phyloP scores from a whole-genome alignment of 176 grass and related monocot species.

The Musa beccarii region DNA sequence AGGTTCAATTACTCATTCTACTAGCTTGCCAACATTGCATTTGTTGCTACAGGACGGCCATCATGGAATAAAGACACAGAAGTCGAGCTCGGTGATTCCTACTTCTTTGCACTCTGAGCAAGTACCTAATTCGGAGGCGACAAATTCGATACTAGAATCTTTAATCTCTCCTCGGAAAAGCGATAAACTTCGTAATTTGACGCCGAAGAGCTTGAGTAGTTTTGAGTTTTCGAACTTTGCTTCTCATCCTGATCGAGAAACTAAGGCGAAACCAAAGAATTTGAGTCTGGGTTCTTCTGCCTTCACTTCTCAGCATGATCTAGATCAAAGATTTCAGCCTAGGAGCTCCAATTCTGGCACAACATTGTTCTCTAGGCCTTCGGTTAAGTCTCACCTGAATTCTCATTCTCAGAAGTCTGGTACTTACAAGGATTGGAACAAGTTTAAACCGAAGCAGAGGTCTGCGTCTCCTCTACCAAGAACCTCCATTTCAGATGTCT shows the following conservation, averaged over 20 bases:
- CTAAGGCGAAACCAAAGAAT: not conserved
- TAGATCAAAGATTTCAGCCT: not conserved
- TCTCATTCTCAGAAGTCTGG: not conserved
- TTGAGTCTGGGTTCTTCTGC: not conserved
- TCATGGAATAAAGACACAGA: not conserved
- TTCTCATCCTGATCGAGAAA: not conserved
- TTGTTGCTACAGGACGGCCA: not conserved
- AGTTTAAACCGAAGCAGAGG: not conserved
- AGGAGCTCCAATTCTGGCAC: not conserved
- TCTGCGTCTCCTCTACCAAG: slow-evolving; percentile 21
- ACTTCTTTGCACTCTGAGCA: not conserved
- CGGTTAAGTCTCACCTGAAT: not conserved
- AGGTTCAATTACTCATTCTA: not conserved
- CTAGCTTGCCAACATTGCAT: not conserved
- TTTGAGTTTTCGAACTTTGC: not conserved
- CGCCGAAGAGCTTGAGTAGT: not conserved
- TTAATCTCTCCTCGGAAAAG: no score
- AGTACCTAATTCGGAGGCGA: no score
- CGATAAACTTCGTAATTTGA: no score
- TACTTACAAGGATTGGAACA: not conserved
- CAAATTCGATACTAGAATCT: no score
- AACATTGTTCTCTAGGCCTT: not conserved
- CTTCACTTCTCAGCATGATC: not conserved
- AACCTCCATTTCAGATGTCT: slow-evolving; percentile 50
- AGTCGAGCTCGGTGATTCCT: not conserved